phyloP scores from a whole-genome alignment of 495 filamentous ascomycete genomes.

The Aspergillus affinis region DNA sequence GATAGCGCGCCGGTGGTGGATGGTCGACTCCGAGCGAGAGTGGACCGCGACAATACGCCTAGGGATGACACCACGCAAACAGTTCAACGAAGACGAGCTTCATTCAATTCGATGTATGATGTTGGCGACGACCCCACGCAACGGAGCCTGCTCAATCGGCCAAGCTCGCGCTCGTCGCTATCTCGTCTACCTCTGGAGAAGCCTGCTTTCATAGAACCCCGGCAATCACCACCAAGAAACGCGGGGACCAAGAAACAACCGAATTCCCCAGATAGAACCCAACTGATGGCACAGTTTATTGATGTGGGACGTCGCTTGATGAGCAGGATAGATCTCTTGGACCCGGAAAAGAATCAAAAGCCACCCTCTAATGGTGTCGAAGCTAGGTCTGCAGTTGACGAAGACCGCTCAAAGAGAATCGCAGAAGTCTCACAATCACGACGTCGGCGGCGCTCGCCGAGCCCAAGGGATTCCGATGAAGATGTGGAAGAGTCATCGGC shows the following conservation, averaged over 20 bases:
- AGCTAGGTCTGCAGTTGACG: slow-evolving; percentile 38
- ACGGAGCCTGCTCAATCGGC: slow-evolving; percentile 36
- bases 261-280: slow-evolving; percentile 43
- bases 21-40: slow-evolving; percentile 20
- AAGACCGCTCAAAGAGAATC: slow-evolving; percentile 38
- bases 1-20: slow-evolving; percentile 26
- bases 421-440: slow-evolving; percentile 21
- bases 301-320: slow-evolving; percentile 45
- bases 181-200: slow-evolving; percentile 45
- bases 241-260: slow-evolving; percentile 10
- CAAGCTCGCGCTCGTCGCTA: slow-evolving; percentile 50
- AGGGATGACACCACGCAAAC: slow-evolving; percentile 26
- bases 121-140: slow-evolving; percentile 49
- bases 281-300: slow-evolving; percentile 45
- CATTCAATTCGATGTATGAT: slow-evolving; percentile 58
- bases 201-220: slow-evolving; percentile 30
- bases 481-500: slow-evolving; percentile 28
- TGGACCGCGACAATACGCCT: slow-evolving; percentile 16
- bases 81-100: slow-evolving; percentile 50
- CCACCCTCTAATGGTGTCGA: slow-evolving; percentile 29
- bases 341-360: slow-evolving; percentile 24
- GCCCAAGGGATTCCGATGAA: slow-evolving; percentile 26
- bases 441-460: slow-evolving; percentile 22
- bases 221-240: slow-evolving; percentile 32
- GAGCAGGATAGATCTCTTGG: slow-evolving; percentile 31